Conservation (phyloP, 129 eudicot genomes). For the Flaveria sonorensis region DNA sequence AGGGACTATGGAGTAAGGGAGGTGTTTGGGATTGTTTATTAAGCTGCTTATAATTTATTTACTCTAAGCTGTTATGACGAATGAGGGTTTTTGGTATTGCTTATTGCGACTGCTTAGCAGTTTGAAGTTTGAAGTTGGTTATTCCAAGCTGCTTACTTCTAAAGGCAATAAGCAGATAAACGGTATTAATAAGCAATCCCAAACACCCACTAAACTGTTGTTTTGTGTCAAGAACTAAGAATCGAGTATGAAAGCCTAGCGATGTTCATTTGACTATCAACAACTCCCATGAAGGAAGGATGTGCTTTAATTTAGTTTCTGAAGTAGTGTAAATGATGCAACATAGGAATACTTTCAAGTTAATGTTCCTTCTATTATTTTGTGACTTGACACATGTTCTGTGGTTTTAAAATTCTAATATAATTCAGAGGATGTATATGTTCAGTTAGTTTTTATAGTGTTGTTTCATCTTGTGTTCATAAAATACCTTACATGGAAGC, state of each 20-base stretch:
- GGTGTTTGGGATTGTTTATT: not conserved
- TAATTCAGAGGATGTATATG: not conserved
- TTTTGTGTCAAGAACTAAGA: too few species aligned
- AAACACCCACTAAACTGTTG: not conserved
- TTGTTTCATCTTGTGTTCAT: not conserved
- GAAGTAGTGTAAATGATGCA: too few species aligned
- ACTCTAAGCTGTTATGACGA: not conserved
- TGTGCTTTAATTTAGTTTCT: too few species aligned
- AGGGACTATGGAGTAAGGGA: not conserved
- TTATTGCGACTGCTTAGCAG: too few species aligned
- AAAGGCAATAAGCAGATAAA: not conserved
- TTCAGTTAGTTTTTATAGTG: not conserved
- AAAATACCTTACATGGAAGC: not conserved
- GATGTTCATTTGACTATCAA: too few species aligned
- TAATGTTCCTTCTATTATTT: too few species aligned
- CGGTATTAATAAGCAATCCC: not conserved
- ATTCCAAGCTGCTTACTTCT: not conserved
- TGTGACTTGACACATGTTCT: too few species aligned
- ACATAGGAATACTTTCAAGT: too few species aligned
- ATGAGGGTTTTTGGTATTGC: not conserved
- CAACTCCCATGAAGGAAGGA: too few species aligned
- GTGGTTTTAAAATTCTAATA: too few species aligned
- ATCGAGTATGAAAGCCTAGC: too few species aligned
- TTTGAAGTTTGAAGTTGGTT: not conserved
- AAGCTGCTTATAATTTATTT: not conserved